Conservation (phyloP, 768 basidiomycete genomes). For the Pulveroboletus sp. region DNA sequence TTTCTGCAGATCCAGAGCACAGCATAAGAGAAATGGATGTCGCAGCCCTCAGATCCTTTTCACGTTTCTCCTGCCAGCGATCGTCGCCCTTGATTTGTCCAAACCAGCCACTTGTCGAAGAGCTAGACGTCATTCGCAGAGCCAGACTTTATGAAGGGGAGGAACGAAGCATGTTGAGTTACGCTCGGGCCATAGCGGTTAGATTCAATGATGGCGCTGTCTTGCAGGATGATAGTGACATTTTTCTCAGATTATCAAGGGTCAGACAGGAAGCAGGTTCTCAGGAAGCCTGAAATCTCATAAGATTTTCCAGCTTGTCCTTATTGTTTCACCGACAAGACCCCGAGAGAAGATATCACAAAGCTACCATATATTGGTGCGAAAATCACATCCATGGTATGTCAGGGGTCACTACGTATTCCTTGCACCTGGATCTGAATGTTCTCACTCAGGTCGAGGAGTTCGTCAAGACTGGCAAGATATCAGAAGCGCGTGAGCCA, state of each 20-base stretch:
- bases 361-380: conserved; percentile 48
- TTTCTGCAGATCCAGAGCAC: conserved; percentile 21
- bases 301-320: conserved; percentile 44
- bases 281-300: background rate
- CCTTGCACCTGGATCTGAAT: background rate
- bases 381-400: conserved; percentile 49
- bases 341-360: conserved; percentile 35
- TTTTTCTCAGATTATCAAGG: conserved; percentile 43
- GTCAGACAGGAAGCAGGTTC: conserved; percentile 22
- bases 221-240: background rate
- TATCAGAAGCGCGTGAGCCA: conserved; percentile 51
- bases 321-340: conserved; percentile 35
- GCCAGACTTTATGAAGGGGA: conserved; percentile 65
- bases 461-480: conserved; percentile 49
- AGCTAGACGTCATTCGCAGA: conserved; percentile 55
- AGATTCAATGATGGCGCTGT: conserved; percentile 24
- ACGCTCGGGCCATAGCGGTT: conserved; percentile 69
- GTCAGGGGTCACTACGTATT: background rate
- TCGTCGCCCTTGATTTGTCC: conserved; percentile 63
- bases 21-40: conserved; percentile 13
- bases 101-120: conserved; percentile 60
- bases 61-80: conserved; percentile 57
- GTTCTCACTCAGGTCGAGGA: conserved; percentile 51
- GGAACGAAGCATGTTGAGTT: conserved; percentile 63
- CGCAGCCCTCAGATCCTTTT: conserved; percentile 22